Base-by-base conservation (phyloP, 257 asterid species). In the Fraxinus anomala region DNA sequence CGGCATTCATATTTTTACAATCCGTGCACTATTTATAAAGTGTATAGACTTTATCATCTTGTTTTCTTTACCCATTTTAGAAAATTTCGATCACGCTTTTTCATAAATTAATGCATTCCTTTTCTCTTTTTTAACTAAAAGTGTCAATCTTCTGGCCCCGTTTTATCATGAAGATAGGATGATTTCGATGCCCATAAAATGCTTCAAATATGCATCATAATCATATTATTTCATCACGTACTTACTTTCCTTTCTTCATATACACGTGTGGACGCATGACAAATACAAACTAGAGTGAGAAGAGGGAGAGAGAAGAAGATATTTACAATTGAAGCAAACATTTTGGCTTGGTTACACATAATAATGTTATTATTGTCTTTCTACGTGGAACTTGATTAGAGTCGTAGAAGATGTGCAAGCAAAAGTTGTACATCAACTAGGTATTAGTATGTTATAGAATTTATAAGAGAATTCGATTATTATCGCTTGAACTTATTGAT, bases 181-280 rank as follows among this genome's bases (percentile, higher is more conserved):
- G 66, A 26, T 70, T 37, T 59, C n/a, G 3, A 36, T 2, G 19
- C 40, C 34, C 44, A 56, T 19, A 47, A 66, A 67, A 59, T 56
- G 63, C 10, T 79, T 75, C 80, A 79, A 70, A 72, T 76, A 71
- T 42, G 71, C 66, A 66, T 54, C 23, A 42, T 66, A 73, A 74
- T 80, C 21, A 80, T 74, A 56, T 28, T 16, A 49, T 31, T 67
- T 54, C 13, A 68, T 68, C 73, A 80, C 68, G 21, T 78, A 34
- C 26, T 75, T 34, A 34, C n/a, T 72, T 40, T 73, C 83, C 79
- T 80, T 69, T 79, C 86, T 80, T 79, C 79, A 68, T 17, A 67
- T 72, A 86, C 87, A 84, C 88, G 87, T 86, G 90, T 84, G 85
- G 2, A 51, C 65, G 65, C 73, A 65, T 76, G 54, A 74, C 12